These are phyloP conservation scores for Ambispora gerdemannii DNA, from an alignment of 192 early-diverging fungal genomes.

Conservation along the genomic window DNA sequence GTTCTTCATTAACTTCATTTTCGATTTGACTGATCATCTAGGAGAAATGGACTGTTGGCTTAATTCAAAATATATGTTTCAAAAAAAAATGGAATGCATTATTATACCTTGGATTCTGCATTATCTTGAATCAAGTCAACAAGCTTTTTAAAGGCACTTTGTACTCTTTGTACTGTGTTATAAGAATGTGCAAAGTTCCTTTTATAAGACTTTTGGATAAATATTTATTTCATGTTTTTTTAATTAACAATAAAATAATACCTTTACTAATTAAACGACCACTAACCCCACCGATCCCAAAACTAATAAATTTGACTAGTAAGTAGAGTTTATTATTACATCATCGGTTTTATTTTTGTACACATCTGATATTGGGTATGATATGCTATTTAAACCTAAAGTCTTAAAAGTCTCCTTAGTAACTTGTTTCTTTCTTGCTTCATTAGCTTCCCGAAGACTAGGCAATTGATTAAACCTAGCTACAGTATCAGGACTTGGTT, in stretches of 20 bases:
- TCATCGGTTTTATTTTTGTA: too few relatives aligned
- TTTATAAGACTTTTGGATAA: slow-evolving; percentile 20
- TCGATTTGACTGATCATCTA: slow-evolving; percentile 26
- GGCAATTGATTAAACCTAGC: too few relatives aligned
- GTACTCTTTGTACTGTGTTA: slow-evolving; percentile 21
- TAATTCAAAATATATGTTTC: slow-evolving; percentile 20
- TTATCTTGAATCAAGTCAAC: slow-evolving; percentile 9
- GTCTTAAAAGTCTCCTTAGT: background rate
- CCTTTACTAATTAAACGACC: slow-evolving; percentile 17
- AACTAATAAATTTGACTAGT: too few relatives aligned
- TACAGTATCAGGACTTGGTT: too few relatives aligned
- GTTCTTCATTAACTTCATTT: slow-evolving; percentile 15
- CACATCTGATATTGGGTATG: too few relatives aligned
- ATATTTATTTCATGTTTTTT: slow-evolving; percentile 22
- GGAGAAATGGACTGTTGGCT: slow-evolving; percentile 14
- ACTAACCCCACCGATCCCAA: slow-evolving; percentile 13
- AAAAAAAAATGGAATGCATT: slow-evolving; percentile 17
- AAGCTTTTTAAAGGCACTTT: slow-evolving; percentile 16
- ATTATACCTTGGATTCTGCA: slow-evolving; percentile 20
- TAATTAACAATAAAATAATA: slow-evolving; percentile 17
- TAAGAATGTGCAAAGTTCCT: slow-evolving; percentile 20
- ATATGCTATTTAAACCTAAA: background rate
- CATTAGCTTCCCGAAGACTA: too few relatives aligned
- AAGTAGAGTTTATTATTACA: too few relatives aligned
- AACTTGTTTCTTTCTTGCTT: slow-evolving; percentile 2